Conservation (phyloP, 345 rosid genomes). For the Isatis tinctoria region DNA sequence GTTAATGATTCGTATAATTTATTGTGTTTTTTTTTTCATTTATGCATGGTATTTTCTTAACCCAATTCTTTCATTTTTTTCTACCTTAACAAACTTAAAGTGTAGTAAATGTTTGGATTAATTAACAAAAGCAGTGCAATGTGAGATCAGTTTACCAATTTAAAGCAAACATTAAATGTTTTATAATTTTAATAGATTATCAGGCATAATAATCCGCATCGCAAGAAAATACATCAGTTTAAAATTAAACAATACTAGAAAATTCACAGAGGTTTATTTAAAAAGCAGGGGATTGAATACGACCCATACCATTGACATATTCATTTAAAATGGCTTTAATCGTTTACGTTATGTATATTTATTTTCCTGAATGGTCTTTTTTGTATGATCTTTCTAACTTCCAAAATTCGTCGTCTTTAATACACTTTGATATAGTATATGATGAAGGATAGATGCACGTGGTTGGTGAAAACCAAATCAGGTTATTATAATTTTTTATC, state of each 20-base stretch:
- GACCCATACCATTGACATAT: constrained; percentile 18
- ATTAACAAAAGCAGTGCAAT: not conserved
- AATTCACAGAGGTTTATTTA: not conserved
- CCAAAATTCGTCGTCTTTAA: not conserved
- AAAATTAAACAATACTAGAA: not conserved
- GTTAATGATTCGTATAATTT: not conserved
- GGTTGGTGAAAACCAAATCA: not conserved
- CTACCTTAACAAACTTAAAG: not conserved
- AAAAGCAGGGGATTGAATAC: constrained; percentile 1
- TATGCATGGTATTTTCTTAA: not conserved
- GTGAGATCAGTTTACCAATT: not conserved
- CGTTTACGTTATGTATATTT: not conserved
- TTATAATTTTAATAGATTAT: not conserved
- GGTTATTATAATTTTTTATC: not conserved
- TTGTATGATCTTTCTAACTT: not conserved
- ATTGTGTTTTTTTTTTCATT: not conserved
- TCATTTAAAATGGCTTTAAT: not conserved
- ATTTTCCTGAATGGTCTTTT: not conserved
- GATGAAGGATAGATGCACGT: not conserved
- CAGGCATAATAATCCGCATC: not conserved
- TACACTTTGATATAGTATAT: not conserved
- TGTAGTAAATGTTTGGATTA: not conserved
- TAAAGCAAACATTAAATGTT: not conserved
- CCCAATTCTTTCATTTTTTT: not conserved
- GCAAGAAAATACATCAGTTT: not conserved